Base-by-base conservation (phyloP, 176 grass and related monocot genomes). In the Carex scoparia region DNA sequence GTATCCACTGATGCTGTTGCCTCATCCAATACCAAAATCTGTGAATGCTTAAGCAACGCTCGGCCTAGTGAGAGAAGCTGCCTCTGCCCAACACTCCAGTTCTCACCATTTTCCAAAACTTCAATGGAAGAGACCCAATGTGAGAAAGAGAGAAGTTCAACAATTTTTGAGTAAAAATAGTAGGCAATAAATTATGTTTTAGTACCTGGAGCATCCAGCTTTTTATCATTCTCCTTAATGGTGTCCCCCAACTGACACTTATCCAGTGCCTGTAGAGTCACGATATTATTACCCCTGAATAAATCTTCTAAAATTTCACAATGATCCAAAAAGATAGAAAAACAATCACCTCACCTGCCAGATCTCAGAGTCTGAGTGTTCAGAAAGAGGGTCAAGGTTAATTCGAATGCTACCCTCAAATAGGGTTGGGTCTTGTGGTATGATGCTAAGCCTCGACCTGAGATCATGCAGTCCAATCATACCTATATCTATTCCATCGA, bases 61-160 rank as follows among this genome's bases (percentile, higher is more conserved):
- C 96, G 93, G 14, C 96, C 96, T 18, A 99, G 16, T 18, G 96
- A 92, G 84, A 99, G 91, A 86, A 99, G 96, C 61, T 99, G 96
- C n/a, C 96, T 88, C 38, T 99, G 96, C 40, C 96, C 96, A 49
- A 95, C 96, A 73, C 96, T 99, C 96, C 96, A 99, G 90, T 99
- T 99, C 53, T 99, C 96, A 61, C 96, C 96, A 82, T 95, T 99
- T 88, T 99, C 96, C 61, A 91, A 54, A 31, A 99, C 96, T 99
- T 87, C 30, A 92, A 74, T 38, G 46, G 42, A 81, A 84, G 30
- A 73, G 61, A 84, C 59, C 72, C 59, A 30, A 71, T 5, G 37
- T 51, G 68, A 79, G 28, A 40, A n/a, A 80, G 48, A 84, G 51
- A 32, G 81, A 69, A 1, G 54, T 64, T 86, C 57, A 33, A 23